phyloP scores from a whole-genome alignment of 164 flowering plant species.

The Macadamia integrifolia region DNA sequence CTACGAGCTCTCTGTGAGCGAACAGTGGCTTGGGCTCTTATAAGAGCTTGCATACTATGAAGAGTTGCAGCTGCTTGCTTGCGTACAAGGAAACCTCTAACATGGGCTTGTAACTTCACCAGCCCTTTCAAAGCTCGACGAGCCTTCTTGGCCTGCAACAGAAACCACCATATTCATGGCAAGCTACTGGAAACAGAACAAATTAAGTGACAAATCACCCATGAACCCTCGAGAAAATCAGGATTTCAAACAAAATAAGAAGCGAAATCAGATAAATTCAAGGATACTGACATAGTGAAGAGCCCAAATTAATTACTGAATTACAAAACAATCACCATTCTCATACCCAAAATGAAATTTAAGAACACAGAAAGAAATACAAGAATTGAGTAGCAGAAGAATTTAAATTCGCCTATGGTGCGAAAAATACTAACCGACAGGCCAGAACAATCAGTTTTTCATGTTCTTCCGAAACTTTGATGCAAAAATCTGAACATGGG shows the following conservation, averaged over 20 bases:
- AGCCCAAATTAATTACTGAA: neutral
- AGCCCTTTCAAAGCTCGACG: slow-evolving; percentile 54
- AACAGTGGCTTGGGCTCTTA: slow-evolving; percentile 46
- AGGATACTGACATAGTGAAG: neutral
- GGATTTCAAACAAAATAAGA: neutral
- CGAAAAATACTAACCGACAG: too few relatives aligned
- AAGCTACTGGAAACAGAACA: neutral
- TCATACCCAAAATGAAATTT: too few relatives aligned
- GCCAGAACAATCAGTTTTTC: too few relatives aligned
- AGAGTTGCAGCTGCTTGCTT: slow-evolving; percentile 50
- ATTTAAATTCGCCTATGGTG: too few relatives aligned
- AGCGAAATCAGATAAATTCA: neutral
- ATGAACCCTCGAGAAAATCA: too few relatives aligned
- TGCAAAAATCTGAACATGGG: too few relatives aligned
- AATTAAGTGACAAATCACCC: too few relatives aligned
- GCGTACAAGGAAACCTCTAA: slow-evolving; percentile 57
- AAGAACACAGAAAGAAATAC: too few relatives aligned
- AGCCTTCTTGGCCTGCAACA: slow-evolving; percentile 55
- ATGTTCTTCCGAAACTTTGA: too few relatives aligned
- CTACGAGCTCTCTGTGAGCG: slow-evolving; percentile 32
- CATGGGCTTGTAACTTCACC: slow-evolving; percentile 63
- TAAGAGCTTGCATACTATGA: slow-evolving; percentile 55
- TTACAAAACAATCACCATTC: too few relatives aligned
- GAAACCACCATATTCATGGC: neutral
- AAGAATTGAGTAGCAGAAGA: too few relatives aligned